Evolutionary conservation across 768 basidiomycete species (phyloP), one percentile per base, ranked within the genome.

Genomic region (Sarcodon aspratus): DNA sequence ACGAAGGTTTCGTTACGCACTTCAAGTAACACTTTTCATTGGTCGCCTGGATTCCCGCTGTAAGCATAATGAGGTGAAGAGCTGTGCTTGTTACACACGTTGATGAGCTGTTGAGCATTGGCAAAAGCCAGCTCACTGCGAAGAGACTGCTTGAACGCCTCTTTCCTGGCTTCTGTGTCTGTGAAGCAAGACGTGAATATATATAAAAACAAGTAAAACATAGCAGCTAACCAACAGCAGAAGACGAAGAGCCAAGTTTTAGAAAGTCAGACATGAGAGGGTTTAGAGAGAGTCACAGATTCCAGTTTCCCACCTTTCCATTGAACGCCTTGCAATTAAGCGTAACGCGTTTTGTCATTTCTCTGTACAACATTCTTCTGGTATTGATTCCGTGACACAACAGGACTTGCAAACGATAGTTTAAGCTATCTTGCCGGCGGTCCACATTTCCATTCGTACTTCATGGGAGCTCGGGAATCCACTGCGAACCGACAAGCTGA

Each of bases 91-190:
- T 4, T 1, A 58, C 74, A 43, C 61, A 87, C 88, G 51, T 79
- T 82, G 62, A 92, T 82, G 45, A 92, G 78, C 55, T 87, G 84
- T 60, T 91, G 87, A 0, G 83, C 88, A 50, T 85, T 86, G 1
- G 75, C 72, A 10, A 86, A 67, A 6, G 77, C 82, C 50, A 91
- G 68, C 66, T 92, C 86, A 38, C 73, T 73, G 34, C 76, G 74
- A 45, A 92, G 74, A 38, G 73, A 69, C 46, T 72, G 72, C 79
- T 85, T 83, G 48, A 78, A 51, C 18, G 66, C 65, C 40, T 72
- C 67, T 50, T 69, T 68, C 45, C 69, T 66, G 13, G 69, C 53
- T 3, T 55, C 55, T 57, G 59, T 59, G 54, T 72, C 73, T 72
- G 47, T 27, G 17, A 27, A 15, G 43, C 33, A 18, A n/a, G 13